Conservation (phyloP, 2,329 filamentous ascomycete genomes). For the Tolypocladium cylindrosporum region DNA sequence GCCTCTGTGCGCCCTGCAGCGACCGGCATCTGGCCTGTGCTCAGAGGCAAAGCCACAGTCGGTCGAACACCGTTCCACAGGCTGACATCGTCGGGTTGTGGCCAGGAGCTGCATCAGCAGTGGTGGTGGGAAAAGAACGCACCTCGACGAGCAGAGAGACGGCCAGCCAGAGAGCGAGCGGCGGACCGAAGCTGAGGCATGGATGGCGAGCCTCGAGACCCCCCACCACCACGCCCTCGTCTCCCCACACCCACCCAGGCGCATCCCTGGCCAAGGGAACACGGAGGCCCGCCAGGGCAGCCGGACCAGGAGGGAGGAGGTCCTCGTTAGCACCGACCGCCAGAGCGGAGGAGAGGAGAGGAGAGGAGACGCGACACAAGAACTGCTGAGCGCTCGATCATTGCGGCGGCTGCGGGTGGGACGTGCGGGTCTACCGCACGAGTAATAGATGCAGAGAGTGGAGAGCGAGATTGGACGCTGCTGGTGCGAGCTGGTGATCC, state of each 20-base stretch:
- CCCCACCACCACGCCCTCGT: background rate
- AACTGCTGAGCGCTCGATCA: background rate
- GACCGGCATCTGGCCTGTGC: background rate
- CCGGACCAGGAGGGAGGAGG: background rate
- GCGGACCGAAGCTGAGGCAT: background rate
- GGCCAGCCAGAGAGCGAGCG: background rate
- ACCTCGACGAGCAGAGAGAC: background rate
- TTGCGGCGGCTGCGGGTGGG: background rate
- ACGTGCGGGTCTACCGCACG: background rate
- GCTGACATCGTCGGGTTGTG: background rate
- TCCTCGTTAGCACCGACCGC: background rate
- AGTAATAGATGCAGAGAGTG: background rate
- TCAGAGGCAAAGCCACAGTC: background rate
- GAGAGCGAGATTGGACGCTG: background rate
- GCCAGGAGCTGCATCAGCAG: background rate
- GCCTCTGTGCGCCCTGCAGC: slow-evolving; percentile 1
- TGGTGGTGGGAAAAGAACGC: background rate
- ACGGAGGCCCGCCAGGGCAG: background rate
- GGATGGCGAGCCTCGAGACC: background rate
- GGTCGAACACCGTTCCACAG: background rate
- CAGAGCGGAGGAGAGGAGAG: background rate
- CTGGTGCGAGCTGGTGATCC: background rate
- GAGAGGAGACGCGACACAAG: too few species aligned
- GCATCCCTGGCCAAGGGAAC: slow-evolving; percentile 1
- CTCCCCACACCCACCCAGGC: background rate